These are phyloP conservation scores for Kwoniella mangroviensis DNA, from an alignment of 768 basidiomycete species.

Conservation along the genomic window DNA sequence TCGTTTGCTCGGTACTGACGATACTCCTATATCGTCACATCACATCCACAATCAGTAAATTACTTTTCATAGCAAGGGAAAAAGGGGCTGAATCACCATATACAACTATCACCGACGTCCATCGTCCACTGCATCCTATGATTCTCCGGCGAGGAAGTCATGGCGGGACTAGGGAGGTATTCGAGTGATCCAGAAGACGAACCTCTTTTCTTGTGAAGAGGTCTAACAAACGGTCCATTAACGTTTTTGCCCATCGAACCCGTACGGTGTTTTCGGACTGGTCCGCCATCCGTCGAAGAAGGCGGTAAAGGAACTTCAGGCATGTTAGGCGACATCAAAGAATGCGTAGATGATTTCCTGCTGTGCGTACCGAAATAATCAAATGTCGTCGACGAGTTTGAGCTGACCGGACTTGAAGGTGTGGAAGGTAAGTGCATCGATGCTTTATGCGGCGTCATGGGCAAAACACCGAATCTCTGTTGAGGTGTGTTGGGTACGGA, in stretches of 20 bases:
- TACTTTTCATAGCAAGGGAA: neutral
- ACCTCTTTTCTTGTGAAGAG: conserved; percentile 34
- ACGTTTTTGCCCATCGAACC: conserved; percentile 28
- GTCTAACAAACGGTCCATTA: conserved; percentile 31
- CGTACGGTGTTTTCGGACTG: conserved; percentile 39
- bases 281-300: conserved; percentile 43
- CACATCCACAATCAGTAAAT: neutral
- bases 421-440: conserved; percentile 34
- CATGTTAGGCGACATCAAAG: conserved; percentile 34
- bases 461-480: conserved; percentile 42
- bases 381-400: conserved; percentile 23
- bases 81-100: conserved; percentile 34
- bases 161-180: conserved; percentile 11
- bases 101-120: conserved; percentile 43
- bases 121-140: conserved; percentile 37
- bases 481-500: conserved; percentile 44
- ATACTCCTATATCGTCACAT: conserved; percentile 41
- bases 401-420: conserved; percentile 45
- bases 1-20: conserved; percentile 50
- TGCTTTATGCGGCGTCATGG: conserved; percentile 50
- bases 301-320: conserved; percentile 27
- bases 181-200: conserved; percentile 25
- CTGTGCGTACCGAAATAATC: conserved; percentile 49
- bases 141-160: conserved; percentile 17
- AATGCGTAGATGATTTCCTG: conserved; percentile 39